These are phyloP conservation scores for Bryoerythrophyllum caledonicum DNA, from an alignment of 225 moss, liverwort and hornwort species.

Conservation along the genomic window DNA sequence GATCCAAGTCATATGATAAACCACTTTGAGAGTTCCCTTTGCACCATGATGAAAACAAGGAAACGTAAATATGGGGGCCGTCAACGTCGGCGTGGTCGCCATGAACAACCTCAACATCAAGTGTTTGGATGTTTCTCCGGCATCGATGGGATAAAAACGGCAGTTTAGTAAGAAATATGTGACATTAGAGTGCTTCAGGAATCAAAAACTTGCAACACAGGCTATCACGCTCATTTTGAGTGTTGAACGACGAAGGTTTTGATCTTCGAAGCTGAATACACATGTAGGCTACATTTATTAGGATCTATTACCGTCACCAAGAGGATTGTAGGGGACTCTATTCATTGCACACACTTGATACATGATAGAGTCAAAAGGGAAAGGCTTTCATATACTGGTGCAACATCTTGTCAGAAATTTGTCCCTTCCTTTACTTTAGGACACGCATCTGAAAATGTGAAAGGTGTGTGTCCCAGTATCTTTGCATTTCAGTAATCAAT, in stretches of 20 bases:
- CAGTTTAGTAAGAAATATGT: neutral
- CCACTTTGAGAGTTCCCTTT: neutral
- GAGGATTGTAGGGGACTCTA: too few species aligned
- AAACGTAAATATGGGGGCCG: conserved; percentile 24
- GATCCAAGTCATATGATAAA: conserved; percentile 7
- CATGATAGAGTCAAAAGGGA: too few species aligned
- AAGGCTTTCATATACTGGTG: too few species aligned
- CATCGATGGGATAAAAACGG: neutral
- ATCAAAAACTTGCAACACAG: neutral
- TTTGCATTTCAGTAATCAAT: too few species aligned
- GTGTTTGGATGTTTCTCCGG: conserved; percentile 13
- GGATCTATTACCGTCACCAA: neutral
- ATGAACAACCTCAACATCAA: conserved; percentile 18
- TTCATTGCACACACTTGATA: too few species aligned
- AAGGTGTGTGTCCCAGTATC: too few species aligned
- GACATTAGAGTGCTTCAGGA: neutral
- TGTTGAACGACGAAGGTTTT: neutral
- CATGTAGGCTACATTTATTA: neutral
- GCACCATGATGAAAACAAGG: conserved; percentile 31
- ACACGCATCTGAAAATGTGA: too few species aligned
- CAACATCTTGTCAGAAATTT: too few species aligned
- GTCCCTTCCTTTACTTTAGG: too few species aligned
- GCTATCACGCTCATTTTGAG: neutral
- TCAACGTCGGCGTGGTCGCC: conserved; percentile 21
- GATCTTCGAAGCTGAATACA: neutral